Conservation (phyloP, 331 rosid species). For the Pyrus hybrid region DNA sequence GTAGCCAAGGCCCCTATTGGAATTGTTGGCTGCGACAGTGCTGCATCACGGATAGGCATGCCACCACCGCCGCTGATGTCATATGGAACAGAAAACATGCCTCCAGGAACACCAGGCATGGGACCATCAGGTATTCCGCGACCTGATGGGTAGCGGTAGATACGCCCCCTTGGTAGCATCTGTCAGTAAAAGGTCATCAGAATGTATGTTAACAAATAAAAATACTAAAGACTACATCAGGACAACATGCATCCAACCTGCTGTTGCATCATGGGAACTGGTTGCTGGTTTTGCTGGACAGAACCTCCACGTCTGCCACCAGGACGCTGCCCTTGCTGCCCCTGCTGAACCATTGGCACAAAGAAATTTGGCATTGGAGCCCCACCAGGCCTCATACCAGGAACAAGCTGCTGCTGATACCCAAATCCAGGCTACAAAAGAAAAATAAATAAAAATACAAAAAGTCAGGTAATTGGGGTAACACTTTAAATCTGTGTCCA, state of each 20-base stretch:
- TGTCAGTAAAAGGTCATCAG: constrained; percentile 18
- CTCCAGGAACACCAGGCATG: constrained; percentile 90
- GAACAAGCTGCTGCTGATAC: constrained; percentile 95
- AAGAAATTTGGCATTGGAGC: constrained; percentile 90
- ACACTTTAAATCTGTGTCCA: not conserved
- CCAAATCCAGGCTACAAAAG: constrained; percentile 83
- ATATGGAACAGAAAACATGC: constrained; percentile 92
- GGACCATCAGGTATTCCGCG: constrained; percentile 81
- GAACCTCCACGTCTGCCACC: constrained; percentile 90
- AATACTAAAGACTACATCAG: not conserved
- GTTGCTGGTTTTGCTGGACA: constrained; percentile 81
- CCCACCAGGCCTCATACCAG: constrained; percentile 99
- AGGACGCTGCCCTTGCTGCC: constrained; percentile 91
- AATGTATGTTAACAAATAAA: not conserved
- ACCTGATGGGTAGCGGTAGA: constrained; percentile 84
- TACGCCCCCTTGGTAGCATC: constrained; percentile 92
- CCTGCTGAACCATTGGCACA: constrained; percentile 96
- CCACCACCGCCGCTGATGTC: constrained; percentile 48
- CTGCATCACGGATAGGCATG: constrained; percentile 65
- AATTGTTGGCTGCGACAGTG: constrained; percentile 59
- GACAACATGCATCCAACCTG: constrained; percentile 42
- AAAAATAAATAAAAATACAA: not conserved
- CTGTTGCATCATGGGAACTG: constrained; percentile 82
- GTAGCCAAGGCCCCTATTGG: constrained; percentile 94
- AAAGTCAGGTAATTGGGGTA: not conserved